Evolutionary conservation across 805 yeast species (phyloP), one percentile per base, ranked within the genome.

Genomic region (Starmerella asiatica): DNA sequence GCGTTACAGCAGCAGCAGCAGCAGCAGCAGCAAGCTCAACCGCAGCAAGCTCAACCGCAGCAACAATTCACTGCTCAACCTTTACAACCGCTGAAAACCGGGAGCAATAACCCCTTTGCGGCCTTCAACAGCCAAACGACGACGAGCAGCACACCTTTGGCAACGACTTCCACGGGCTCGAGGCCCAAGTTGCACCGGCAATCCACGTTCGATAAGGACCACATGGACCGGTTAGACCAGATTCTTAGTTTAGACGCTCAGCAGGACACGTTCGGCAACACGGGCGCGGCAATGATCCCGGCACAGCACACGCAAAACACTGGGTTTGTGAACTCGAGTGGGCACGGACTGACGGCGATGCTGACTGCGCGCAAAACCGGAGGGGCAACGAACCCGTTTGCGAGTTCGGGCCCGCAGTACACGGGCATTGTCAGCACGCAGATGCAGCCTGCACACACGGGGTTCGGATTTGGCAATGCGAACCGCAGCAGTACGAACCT

Each of bases 391-490:
- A 76, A 75, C 53, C 83, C 83, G 16, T 76, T 76, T 54, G 59
- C 73, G 43, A 73, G 69, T 40, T 69, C 74, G 23, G 93, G 39
- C 30, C 29, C 36, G 23, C 51, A 84, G 55, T 80, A 75, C 55
- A 76, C 83, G 0, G 85, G 85, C 24, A 69, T 77, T 24, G 76
- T 81, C 23, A 66, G 76, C 26, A 67, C 81, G 12, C 68, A 64
- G 34, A 70, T 84, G 44, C 74, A 78, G 36, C 86, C 94, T 5
- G 76, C 91, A 3, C 77, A 80, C 54, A 86, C 97, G 2, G 97
- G 97, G 2, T 85, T 75, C 56, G 97, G 97, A 1, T 86, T 86
- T 60, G 96, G 96, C 36, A 86, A 85, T 51, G 83, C 76, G 46
- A 61, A 59, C 23, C 49, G 27, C 55, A 55, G 42, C 59, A 58